Conservation (phyloP, 176 grass and related monocot genomes). For the Triticum timopheevii region DNA sequence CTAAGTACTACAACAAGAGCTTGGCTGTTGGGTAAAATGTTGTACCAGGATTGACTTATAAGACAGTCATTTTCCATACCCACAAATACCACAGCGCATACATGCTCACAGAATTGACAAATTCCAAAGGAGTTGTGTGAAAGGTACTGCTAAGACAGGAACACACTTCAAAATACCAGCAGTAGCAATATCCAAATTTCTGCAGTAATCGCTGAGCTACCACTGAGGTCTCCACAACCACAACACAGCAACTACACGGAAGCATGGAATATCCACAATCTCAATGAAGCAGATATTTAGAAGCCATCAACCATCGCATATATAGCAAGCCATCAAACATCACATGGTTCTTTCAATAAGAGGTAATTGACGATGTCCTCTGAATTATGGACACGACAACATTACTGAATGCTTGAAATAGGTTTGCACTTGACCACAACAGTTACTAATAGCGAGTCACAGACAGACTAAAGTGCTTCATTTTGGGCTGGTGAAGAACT, state of each 20-base stretch:
- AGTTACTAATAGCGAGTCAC: not conserved
- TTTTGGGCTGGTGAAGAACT: conserved; percentile 70
- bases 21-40: not conserved
- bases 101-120: not conserved
- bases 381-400: conserved; percentile 28
- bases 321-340: conserved; percentile 22
- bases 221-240: not conserved
- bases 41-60: not conserved
- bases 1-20: too few relatives aligned
- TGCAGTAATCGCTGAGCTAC: not conserved
- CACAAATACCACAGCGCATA: not conserved
- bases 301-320: conserved; percentile 11
- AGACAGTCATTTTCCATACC: not conserved
- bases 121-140: not conserved
- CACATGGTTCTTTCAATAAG: conserved; percentile 15
- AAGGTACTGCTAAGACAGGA: not conserved
- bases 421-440: not conserved
- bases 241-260: not conserved
- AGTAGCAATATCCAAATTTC: not conserved
- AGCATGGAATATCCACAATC: not conserved
- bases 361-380: not conserved
- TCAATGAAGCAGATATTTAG: not conserved
- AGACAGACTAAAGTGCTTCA: conserved; percentile 30
- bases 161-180: not conserved
- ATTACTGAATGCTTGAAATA: conserved; percentile 10